Evolutionary conservation across 257 asterid genomes (phyloP).

Genomic region (Galeopsis tetrahit): DNA sequence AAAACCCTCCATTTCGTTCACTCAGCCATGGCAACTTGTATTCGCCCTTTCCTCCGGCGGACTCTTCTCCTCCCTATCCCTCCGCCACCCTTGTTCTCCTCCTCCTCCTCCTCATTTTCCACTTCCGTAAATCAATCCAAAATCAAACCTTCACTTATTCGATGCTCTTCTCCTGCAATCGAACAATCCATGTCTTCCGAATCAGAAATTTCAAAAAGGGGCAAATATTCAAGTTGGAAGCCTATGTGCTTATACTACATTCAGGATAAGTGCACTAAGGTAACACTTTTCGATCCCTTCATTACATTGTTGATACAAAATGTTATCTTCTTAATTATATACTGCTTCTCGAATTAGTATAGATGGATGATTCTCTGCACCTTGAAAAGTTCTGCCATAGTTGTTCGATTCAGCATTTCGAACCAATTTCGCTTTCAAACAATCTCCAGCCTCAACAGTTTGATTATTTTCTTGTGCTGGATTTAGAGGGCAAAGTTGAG

Average conservation of each 20-base stretch:
- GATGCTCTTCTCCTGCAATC: slow-evolving; percentile 40
- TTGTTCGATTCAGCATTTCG: slow-evolving; percentile 52
- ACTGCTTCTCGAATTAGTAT: slow-evolving; percentile 22
- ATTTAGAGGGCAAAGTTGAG: slow-evolving; percentile 99
- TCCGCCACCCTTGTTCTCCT: slow-evolving; percentile 25
- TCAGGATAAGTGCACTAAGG: slow-evolving; percentile 90
- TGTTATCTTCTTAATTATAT: not conserved
- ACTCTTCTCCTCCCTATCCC: slow-evolving; percentile 30
- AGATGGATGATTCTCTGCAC: slow-evolving; percentile 83
- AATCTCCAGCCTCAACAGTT: slow-evolving; percentile 59
- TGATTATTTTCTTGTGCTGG: slow-evolving; percentile 88
- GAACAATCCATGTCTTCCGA: slow-evolving; percentile 49
- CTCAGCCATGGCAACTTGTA: slow-evolving; percentile 44
- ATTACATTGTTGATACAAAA: not conserved
- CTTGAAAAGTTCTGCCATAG: slow-evolving; percentile 68
- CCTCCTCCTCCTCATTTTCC: slow-evolving; percentile 30
- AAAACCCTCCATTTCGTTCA: not conserved
- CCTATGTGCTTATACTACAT: slow-evolving; percentile 85
- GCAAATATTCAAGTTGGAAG: slow-evolving; percentile 60
- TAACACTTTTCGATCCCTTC: slow-evolving; percentile 32
- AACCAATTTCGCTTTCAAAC: slow-evolving; percentile 32
- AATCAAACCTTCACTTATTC: slow-evolving; percentile 29
- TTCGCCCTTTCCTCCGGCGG: slow-evolving; percentile 51
- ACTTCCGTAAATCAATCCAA: slow-evolving; percentile 26
- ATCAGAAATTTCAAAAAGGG: slow-evolving; percentile 31